Base-by-base conservation (phyloP, 805 yeast species). In the Kregervanrija fluxuum region DNA sequence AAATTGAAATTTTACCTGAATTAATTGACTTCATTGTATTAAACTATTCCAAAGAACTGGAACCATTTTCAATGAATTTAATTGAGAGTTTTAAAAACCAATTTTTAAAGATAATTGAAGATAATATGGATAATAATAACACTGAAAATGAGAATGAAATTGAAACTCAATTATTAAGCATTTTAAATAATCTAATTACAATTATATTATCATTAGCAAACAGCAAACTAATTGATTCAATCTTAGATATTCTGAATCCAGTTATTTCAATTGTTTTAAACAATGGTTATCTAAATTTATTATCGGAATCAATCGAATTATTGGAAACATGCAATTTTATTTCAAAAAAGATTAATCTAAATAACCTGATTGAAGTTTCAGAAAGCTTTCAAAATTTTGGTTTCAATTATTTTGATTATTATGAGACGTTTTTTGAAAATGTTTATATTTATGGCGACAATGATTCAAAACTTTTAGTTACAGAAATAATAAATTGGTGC, bases 21-120 rank as follows among this genome's bases (percentile, higher is more conserved):
- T 93, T 91, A 5, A 87, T 91, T 87, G 97, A 91, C 67, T 95
- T 86, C 52, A 81, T 93, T 55, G 97, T 91, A 12, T 93, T 88
- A 53, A 79, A 77, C 51, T 93, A 84, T 65, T 73, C 93, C 6
- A 82, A 80, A 51, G 93, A 90, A 62, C 70, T 91, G 49, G 90
- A 89, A 48, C 98, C 99, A 13, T 91, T 86, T 62, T 91, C 95
- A 34, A 70, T 79, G n/a, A 82, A 83, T 46, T 64, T 85, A 44
- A 75, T 83, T 30, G 58, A 60, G 3, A 75, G 80, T 57, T 66
- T 84, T 54, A 81, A 82, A 12, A 78, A 79, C 41, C 96, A 91
- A 59, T 87, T 90, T 56, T 56, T 85, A 56, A 71, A 74, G 42
- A 63, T 86, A 31, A 66, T 77, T 11, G 72, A 70, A 33, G 74